Evolutionary conservation across 2,329 filamentous ascomycete genomes (phyloP).

Genomic region (Colletotrichum sp.): DNA sequence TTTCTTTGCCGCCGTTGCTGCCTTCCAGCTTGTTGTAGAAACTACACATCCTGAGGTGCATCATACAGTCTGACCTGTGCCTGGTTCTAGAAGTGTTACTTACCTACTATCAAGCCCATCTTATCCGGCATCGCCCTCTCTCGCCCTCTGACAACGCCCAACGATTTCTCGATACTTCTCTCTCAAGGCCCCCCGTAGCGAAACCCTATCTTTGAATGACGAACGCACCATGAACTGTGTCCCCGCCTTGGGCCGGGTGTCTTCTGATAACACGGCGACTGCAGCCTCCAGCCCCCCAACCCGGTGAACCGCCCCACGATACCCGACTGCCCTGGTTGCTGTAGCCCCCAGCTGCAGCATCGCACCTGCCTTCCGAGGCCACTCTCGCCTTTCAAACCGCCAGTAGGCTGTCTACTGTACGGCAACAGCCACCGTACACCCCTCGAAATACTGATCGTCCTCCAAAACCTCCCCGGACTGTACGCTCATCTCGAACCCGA

Average conservation of each 20-base stretch:
- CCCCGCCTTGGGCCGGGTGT: slow-evolving; percentile 39
- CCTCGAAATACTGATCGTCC: not conserved
- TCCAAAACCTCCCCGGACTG: not conserved
- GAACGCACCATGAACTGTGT: slow-evolving; percentile 34
- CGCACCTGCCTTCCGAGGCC: not conserved
- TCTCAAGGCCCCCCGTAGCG: not conserved
- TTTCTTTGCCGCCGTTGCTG: not conserved
- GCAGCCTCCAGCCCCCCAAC: slow-evolving; percentile 20
- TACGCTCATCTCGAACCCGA: not conserved
- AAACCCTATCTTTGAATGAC: slow-evolving; percentile 18
- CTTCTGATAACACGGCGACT: slow-evolving; percentile 36
- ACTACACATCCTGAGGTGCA: not conserved
- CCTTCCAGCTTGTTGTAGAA: not conserved
- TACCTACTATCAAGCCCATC: not conserved
- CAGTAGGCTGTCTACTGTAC: not conserved
- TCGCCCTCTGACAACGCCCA: not conserved
- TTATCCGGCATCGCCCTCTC: not conserved
- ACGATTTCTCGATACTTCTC: not conserved
- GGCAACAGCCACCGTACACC: not conserved
- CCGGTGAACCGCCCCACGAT: slow-evolving; percentile 18
- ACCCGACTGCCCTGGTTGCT: not conserved
- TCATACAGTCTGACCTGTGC: not conserved
- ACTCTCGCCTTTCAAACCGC: not conserved
- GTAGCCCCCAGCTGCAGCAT: not conserved
- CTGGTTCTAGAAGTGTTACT: not conserved